These are phyloP conservation scores for Linum usitatissimum DNA, from an alignment of 345 rosid species.

Conservation along the genomic window DNA sequence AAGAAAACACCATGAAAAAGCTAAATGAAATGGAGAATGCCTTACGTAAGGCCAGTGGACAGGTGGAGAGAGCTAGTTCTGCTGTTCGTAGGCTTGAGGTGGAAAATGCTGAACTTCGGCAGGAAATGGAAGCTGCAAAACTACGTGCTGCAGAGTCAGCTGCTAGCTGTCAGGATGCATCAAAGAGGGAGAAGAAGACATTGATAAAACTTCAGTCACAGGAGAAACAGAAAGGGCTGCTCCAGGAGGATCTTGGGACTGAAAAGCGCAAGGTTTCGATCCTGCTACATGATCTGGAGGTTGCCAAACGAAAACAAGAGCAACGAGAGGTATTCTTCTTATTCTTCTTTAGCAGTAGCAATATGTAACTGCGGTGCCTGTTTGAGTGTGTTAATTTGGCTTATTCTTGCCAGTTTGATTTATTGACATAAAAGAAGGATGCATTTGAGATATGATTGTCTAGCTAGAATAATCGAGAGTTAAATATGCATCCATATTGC, in stretches of 20 bases:
- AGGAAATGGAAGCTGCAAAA: constrained; percentile 66
- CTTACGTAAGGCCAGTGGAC: constrained; percentile 62
- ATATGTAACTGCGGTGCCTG: no score
- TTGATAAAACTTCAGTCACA: constrained; percentile 55
- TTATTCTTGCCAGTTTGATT: neutral
- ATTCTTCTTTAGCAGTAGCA: no score
- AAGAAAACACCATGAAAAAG: constrained; percentile 75
- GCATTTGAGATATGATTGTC: no score
- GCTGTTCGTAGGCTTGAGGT: constrained; percentile 66
- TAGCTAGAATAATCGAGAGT: no score
- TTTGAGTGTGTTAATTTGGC: no score
- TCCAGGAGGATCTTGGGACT: constrained; percentile 63
- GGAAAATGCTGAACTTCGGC: constrained; percentile 55
- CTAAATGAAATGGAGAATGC: constrained; percentile 84
- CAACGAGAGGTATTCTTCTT: constrained; percentile 42
- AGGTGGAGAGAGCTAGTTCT: constrained; percentile 62
- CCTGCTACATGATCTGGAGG: constrained; percentile 39
- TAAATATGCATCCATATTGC: no score
- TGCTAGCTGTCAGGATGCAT: constrained; percentile 56
- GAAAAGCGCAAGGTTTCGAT: constrained; percentile 45
- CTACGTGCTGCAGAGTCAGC: constrained; percentile 60
- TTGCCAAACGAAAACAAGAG: constrained; percentile 36
- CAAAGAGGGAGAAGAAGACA: constrained; percentile 67
- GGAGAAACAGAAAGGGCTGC: constrained; percentile 59
- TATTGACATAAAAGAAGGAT: no score